Conservation (phyloP, 164 flowering plant species). For the Annona squamosa region DNA sequence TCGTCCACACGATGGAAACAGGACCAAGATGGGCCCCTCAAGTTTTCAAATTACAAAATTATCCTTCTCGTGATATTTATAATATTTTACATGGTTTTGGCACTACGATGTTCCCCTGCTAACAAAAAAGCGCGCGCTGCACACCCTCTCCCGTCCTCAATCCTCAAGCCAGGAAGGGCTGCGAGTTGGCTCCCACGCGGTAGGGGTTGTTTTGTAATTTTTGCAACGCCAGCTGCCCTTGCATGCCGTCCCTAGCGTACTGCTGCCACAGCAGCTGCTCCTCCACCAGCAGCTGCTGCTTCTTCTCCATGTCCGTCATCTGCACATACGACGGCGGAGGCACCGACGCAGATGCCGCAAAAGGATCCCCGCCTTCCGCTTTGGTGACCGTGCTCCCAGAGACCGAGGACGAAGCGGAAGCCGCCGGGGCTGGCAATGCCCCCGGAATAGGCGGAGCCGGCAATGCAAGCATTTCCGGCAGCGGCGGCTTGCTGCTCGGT, state of each 20-base stretch:
- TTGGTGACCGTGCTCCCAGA: slow-evolving; percentile 9
- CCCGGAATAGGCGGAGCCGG: slow-evolving; percentile 31
- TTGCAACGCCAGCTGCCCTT: slow-evolving; percentile 32
- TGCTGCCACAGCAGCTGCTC: slow-evolving; percentile 90
- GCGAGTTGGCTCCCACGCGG: background rate
- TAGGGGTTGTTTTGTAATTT: background rate
- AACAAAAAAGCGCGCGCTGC: background rate
- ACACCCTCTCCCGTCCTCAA: background rate
- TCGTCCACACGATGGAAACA: no score
- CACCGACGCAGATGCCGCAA: slow-evolving; percentile 58
- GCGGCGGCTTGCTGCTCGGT: background rate
- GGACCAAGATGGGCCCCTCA: background rate
- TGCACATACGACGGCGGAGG: slow-evolving; percentile 80
- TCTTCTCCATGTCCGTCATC: slow-evolving; percentile 85
- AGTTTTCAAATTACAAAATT: background rate
- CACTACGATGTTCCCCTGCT: background rate
- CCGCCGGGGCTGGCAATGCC: slow-evolving; percentile 33
- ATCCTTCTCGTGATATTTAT: background rate
- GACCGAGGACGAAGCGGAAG: background rate
- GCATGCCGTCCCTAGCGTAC: slow-evolving; percentile 65
- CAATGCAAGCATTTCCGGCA: background rate
- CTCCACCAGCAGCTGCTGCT: slow-evolving; percentile 54
- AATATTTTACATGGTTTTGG: no score
- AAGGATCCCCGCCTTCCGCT: slow-evolving; percentile 39
- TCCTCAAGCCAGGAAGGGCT: background rate